phyloP scores from a whole-genome alignment of 1,284 basidiomycete species.

The Microbotryum scabiosae region DNA sequence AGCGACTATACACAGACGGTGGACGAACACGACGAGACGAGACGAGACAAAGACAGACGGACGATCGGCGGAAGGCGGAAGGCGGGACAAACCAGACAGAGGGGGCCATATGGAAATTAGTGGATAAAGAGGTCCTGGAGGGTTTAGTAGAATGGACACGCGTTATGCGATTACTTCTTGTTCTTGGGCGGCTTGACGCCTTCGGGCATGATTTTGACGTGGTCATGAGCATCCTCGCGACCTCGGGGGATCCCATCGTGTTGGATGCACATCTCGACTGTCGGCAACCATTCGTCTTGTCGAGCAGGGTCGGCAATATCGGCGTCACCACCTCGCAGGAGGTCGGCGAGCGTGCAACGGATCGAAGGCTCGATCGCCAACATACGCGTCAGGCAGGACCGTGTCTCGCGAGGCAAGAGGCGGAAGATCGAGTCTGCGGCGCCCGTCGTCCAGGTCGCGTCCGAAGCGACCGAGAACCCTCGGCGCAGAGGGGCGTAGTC shows the following conservation, averaged over 20 bases:
- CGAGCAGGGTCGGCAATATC: constrained; percentile 34
- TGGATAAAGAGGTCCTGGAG: background rate
- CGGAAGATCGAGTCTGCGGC: constrained; percentile 97
- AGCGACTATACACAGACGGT: no score
- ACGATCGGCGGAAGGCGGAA: background rate
- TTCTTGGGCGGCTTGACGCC: background rate
- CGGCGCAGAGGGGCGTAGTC: constrained; percentile 7
- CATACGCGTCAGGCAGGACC: constrained; percentile 85
- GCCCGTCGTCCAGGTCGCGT: constrained; percentile 67
- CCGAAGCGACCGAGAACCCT: constrained; percentile 42
- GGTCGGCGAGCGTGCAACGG: constrained; percentile 86
- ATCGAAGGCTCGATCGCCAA: constrained; percentile 78
- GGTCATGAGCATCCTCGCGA: constrained; percentile 14
- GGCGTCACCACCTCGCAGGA: constrained; percentile 60
- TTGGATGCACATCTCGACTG: constrained; percentile 21
- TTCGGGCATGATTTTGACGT: constrained; percentile 16
- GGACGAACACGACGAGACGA: background rate
- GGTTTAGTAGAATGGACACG: background rate
- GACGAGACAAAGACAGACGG: background rate
- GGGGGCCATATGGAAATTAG: background rate
- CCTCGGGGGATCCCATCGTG: constrained; percentile 3
- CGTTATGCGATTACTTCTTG: background rate
- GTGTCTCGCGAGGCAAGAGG: constrained; percentile 85
- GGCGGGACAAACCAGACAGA: background rate
- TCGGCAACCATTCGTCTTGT: constrained; percentile 41